Evolutionary conservation across 495 filamentous ascomycete species (phyloP).

Genomic region (Hyphodiscus hymeniophilus): DNA sequence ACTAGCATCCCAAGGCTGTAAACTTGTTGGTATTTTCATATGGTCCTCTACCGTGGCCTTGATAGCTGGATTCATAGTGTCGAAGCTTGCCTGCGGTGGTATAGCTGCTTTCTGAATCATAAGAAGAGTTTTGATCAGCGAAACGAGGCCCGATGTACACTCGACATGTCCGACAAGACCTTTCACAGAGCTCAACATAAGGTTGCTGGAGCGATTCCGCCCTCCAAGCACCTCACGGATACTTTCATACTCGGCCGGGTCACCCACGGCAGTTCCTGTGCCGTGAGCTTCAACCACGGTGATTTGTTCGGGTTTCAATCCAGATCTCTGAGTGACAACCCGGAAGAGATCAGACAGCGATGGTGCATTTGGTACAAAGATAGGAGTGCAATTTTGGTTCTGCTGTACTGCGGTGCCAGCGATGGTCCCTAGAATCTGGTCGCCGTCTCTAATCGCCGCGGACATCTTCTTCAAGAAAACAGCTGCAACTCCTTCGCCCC

Average conservation of each 20-base stretch:
- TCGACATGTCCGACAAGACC: slow-evolving; percentile 87
- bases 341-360: slow-evolving; percentile 51
- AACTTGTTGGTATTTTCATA: slow-evolving; percentile 29
- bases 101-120: slow-evolving; percentile 74
- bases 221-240: slow-evolving; percentile 41
- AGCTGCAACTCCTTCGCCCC: slow-evolving; percentile 55
- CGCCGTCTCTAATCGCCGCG: slow-evolving; percentile 45
- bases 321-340: slow-evolving; percentile 31
- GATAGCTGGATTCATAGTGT: slow-evolving; percentile 40
- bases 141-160: slow-evolving; percentile 66
- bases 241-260: slow-evolving; percentile 51
- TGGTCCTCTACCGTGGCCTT: slow-evolving; percentile 25
- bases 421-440: slow-evolving; percentile 55
- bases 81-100: slow-evolving; percentile 78
- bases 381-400: slow-evolving; percentile 47
- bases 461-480: slow-evolving; percentile 52
- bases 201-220: slow-evolving; percentile 41
- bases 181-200: slow-evolving; percentile 71
- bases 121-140: slow-evolving; percentile 71
- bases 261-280: slow-evolving; percentile 52
- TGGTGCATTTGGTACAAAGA: slow-evolving; percentile 47
- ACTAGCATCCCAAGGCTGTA: slow-evolving; percentile 26
- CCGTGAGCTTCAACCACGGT: slow-evolving; percentile 33
- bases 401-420: slow-evolving; percentile 49
- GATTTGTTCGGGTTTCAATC: slow-evolving; percentile 33